phyloP scores from a whole-genome alignment of 2,329 filamentous ascomycete genomes.

The Cryphonectria nitschkei region DNA sequence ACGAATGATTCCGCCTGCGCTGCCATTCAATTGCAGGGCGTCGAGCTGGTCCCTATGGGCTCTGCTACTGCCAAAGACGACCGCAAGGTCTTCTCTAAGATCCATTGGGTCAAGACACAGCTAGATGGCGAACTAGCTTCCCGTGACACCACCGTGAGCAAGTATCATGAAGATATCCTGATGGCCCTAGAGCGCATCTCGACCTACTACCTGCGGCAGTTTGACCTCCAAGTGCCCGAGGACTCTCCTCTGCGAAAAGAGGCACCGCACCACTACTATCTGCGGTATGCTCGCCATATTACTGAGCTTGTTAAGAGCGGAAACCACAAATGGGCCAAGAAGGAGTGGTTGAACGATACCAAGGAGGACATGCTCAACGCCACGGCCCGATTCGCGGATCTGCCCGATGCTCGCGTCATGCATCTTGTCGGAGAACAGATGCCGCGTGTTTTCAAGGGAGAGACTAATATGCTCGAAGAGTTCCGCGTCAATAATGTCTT shows the following conservation, averaged over 20 bases:
- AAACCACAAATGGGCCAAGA: slow-evolving; percentile 8
- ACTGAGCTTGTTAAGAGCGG: neutral
- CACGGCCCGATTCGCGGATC: neutral
- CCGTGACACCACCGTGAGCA: neutral
- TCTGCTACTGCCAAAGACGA: neutral
- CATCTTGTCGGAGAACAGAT: slow-evolving; percentile 38
- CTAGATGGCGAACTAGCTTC: neutral
- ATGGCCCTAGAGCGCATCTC: slow-evolving; percentile 2
- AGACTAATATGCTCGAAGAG: slow-evolving; percentile 38
- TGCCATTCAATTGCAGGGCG: slow-evolving; percentile 16
- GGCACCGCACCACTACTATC: neutral
- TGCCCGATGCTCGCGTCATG: slow-evolving; percentile 32
- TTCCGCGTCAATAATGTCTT: slow-evolving; percentile 1
- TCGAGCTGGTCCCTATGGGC: slow-evolving; percentile 4
- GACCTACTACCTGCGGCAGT: slow-evolving; percentile 11
- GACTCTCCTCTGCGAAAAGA: neutral
- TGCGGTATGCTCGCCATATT: slow-evolving; percentile 6
- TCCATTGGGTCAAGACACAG: neutral
- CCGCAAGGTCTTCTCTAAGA: slow-evolving; percentile 9
- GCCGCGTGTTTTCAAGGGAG: slow-evolving; percentile 36
- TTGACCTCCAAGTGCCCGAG: neutral
- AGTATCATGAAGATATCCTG: neutral
- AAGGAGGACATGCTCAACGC: slow-evolving; percentile 20
- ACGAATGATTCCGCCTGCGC: slow-evolving; percentile 11
- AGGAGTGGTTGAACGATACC: slow-evolving; percentile 21